phyloP scores from a whole-genome alignment of 108 stramenopile species.

The Hondaea fermentalgiana region DNA sequence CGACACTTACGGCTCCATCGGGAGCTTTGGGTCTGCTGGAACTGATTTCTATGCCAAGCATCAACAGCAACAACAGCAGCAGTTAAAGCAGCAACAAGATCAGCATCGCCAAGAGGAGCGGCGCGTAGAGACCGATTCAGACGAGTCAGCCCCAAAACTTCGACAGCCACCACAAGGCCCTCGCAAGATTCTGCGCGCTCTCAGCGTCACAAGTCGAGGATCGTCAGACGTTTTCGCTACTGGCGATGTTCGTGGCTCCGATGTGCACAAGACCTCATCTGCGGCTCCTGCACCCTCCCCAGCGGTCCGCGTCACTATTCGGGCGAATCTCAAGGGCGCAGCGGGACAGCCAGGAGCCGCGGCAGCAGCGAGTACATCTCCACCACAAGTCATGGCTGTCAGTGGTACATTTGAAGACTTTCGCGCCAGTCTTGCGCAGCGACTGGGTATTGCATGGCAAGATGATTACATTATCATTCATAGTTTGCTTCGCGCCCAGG shows the following conservation, averaged over 20 bases:
- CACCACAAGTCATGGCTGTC: neutral
- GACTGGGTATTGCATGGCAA: neutral
- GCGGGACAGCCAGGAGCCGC: no score
- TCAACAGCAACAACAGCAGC: neutral
- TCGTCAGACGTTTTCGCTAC: no score
- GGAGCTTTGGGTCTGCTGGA: neutral
- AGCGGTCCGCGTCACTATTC: no score
- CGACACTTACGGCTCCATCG: neutral
- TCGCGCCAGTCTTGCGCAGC: neutral
- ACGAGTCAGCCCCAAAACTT: no score
- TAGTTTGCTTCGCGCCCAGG: neutral
- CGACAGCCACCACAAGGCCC: neutral
- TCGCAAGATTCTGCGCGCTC: neutral
- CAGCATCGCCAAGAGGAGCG: neutral
- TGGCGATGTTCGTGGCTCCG: no score
- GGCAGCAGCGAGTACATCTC: neutral
- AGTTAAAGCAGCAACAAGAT: neutral
- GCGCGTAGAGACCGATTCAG: neutral
- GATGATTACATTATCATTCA: neutral
- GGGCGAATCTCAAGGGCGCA: no score
- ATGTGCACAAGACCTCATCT: no score
- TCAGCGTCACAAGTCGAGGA: neutral
- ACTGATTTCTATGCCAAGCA: neutral
- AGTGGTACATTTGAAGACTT: neutral
- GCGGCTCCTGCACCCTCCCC: no score